Evolutionary conservation across 2,329 filamentous ascomycete species (phyloP).

Genomic region (Claviceps arundinis): DNA sequence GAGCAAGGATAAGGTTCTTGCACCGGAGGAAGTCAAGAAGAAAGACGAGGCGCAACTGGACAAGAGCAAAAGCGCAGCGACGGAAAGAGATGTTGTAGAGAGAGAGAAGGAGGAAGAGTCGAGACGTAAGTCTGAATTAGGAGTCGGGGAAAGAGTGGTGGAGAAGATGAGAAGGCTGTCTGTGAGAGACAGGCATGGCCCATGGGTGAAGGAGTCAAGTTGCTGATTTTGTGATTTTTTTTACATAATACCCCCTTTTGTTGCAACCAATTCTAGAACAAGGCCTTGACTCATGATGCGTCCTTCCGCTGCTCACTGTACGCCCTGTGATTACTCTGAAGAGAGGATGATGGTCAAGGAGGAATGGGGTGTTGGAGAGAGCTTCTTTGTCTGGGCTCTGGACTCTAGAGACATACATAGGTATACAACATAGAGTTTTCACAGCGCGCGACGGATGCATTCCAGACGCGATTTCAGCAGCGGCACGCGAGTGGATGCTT

Average conservation of each 20-base stretch:
- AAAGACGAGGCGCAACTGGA: constrained; percentile 47
- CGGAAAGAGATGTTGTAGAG: constrained; percentile 31
- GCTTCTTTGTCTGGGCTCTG: no score
- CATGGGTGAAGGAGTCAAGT: neutral
- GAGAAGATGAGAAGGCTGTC: constrained; percentile 27
- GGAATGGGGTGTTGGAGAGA: no score
- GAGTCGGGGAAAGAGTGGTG: constrained; percentile 19
- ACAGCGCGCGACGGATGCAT: no score
- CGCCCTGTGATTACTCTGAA: no score
- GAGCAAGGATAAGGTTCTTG: constrained; percentile 44
- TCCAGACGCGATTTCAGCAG: no score
- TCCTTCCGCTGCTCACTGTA: no score
- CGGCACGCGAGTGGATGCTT: neutral
- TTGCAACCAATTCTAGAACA: neutral
- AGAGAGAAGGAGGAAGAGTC: constrained; percentile 21
- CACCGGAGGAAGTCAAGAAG: constrained; percentile 44
- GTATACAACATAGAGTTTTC: no score
- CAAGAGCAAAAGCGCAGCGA: constrained; percentile 44
- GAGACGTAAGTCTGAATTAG: constrained; percentile 25
- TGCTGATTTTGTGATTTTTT: neutral
- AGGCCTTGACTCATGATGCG: neutral
- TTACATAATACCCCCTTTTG: constrained; percentile 1
- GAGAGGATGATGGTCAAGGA: no score
- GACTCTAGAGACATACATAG: no score
- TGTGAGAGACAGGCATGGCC: constrained; percentile 9